A percentile compares a stretch with the other conserved stretches of the same genome.
Conservation (phyloP, 2,329 filamentous ascomycete genomes). For the Beauveria sp. region DNA sequence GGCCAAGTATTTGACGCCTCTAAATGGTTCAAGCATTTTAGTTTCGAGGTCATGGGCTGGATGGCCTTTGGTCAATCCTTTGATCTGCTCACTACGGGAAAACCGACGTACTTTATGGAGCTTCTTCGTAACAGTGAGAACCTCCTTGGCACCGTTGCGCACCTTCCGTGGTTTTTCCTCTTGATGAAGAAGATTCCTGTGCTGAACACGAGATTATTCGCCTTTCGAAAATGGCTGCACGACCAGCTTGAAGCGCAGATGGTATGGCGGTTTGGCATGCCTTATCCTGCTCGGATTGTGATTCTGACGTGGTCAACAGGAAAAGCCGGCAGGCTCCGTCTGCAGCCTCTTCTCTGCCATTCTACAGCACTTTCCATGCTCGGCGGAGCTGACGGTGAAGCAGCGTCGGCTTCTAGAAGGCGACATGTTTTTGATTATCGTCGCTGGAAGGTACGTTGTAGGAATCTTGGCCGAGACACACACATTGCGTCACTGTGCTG, state of each 20-base stretch:
- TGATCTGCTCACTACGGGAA: conserved; percentile 21
- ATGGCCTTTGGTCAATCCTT: conserved; percentile 31
- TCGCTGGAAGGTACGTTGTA: conserved; percentile 23
- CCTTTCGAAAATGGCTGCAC: not conserved
- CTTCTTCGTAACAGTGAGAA: conserved; percentile 17
- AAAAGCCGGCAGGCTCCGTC: not conserved
- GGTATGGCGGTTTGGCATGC: not conserved
- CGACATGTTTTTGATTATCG: conserved; percentile 23
- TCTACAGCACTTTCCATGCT: conserved; percentile 19
- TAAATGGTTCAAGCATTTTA: conserved; percentile 27
- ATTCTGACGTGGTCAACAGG: not conserved
- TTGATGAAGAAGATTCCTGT: not conserved
- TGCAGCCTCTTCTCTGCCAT: conserved; percentile 24
- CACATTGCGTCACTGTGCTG: not conserved
- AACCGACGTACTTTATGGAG: conserved; percentile 17
- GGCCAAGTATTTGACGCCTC: conserved; percentile 21
- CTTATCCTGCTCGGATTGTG: not conserved
- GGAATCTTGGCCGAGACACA: too few relatives aligned
- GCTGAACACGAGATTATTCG: not conserved
- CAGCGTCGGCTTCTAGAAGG: conserved; percentile 19
- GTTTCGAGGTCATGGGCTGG: conserved; percentile 34
- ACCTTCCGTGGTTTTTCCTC: not conserved
- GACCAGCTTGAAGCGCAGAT: not conserved
- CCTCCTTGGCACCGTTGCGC: not conserved
- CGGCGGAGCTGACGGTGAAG: conserved; percentile 15